Percentiles rank a stretch among this genome's conserved stretches.
Evolutionary conservation across 345 rosid genomes (phyloP).

Genomic region (Boechera divaricarpa): DNA sequence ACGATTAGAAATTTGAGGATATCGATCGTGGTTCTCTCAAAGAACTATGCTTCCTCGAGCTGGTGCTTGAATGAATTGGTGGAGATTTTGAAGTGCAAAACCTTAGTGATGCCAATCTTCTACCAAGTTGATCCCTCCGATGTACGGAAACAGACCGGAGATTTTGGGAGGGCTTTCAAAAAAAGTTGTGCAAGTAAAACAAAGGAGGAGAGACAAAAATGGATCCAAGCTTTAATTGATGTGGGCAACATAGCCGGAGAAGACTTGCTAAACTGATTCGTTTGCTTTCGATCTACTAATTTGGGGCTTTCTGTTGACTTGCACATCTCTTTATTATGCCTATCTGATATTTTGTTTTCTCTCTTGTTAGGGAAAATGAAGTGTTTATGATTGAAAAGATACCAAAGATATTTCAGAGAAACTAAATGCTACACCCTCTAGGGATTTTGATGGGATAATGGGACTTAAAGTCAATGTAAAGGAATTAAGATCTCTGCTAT

Average conservation of each 20-base stretch:
- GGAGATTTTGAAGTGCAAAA: conserved; percentile 2
- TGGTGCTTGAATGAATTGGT: conserved; percentile 22
- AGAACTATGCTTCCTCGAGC: neutral
- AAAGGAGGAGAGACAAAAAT: neutral
- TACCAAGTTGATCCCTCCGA: neutral
- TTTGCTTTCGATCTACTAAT: no score
- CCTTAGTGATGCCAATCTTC: neutral
- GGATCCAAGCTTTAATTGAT: neutral
- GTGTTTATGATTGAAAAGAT: no score
- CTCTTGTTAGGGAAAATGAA: no score
- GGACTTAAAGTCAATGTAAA: no score
- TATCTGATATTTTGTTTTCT: no score
- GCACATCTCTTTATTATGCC: no score
- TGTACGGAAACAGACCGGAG: neutral
- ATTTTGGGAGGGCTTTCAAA: neutral
- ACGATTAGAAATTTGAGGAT: neutral
- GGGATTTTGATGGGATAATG: neutral
- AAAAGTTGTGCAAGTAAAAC: neutral
- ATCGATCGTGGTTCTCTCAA: neutral
- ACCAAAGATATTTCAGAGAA: neutral
- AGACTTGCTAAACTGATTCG: no score
- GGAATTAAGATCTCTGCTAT: neutral
- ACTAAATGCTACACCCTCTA: neutral
- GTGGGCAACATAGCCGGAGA: neutral
- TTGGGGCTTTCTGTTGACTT: no score